Percentiles rank a stretch among this genome's conserved stretches.
Conservation (phyloP, 495 filamentous ascomycete species). For the Penicillium canescens region DNA sequence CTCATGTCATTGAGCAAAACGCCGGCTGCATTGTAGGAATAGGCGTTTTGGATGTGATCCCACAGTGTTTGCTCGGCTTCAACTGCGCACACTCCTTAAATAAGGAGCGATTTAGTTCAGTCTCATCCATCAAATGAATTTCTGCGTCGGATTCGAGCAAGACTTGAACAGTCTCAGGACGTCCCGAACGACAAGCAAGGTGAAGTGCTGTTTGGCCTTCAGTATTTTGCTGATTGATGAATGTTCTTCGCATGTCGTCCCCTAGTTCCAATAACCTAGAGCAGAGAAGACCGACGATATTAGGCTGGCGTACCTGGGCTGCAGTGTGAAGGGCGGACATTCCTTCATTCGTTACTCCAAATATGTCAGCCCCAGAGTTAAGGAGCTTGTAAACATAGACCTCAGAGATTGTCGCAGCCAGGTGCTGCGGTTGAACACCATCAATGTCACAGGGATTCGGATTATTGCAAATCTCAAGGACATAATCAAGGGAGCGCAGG, state of each 20-base stretch:
- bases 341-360: slow-evolving; percentile 13
- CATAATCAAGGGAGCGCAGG: slow-evolving; percentile 6
- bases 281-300: slow-evolving; percentile 12
- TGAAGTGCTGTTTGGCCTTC: slow-evolving; percentile 19
- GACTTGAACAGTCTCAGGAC: slow-evolving; percentile 14
- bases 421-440: slow-evolving; percentile 17
- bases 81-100: slow-evolving; percentile 5
- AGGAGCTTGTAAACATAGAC: slow-evolving; percentile 16
- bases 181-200: slow-evolving; percentile 20
- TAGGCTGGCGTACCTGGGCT: slow-evolving; percentile 15
- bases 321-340: slow-evolving; percentile 22
- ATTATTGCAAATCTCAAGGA: slow-evolving; percentile 8
- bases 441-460: slow-evolving; percentile 6
- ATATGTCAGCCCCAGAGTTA: slow-evolving; percentile 13
- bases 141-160: slow-evolving; percentile 18
- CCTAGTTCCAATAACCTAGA: slow-evolving; percentile 1
- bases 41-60: neutral
- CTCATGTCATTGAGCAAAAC: too few species aligned
- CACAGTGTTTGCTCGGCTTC: slow-evolving; percentile 3
- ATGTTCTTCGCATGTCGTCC: neutral
- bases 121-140: slow-evolving; percentile 6
- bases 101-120: neutral
- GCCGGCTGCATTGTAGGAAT: too few species aligned
- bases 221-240: slow-evolving; percentile 11
- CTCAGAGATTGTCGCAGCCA: slow-evolving; percentile 20